Percentiles rank a stretch among this genome's conserved stretches.
These are phyloP conservation scores for Dactylonectria macrodidyma DNA, from an alignment of 2,329 filamentous ascomycete species.

Conservation along the genomic window DNA sequence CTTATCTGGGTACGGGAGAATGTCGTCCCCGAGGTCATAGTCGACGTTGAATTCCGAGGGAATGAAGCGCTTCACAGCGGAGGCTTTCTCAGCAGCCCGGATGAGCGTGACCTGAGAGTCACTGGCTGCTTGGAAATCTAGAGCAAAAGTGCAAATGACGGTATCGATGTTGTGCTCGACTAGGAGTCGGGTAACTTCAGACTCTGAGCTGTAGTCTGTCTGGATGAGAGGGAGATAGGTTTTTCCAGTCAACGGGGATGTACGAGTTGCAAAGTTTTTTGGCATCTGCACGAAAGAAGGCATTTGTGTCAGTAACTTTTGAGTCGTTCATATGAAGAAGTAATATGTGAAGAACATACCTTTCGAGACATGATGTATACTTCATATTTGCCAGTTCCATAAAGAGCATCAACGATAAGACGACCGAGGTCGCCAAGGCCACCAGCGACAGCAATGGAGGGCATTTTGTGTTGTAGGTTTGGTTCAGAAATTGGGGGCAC, in stretches of 20 bases:
- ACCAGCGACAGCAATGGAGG: constrained; percentile 61
- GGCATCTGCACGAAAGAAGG: neutral
- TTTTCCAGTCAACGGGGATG: constrained; percentile 20
- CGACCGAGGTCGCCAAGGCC: constrained; percentile 62
- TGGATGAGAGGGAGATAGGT: constrained; percentile 15
- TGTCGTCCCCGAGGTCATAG: constrained; percentile 51
- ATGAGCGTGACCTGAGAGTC: constrained; percentile 53
- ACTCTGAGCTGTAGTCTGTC: constrained; percentile 48
- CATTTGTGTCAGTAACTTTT: neutral
- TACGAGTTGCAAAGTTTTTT: neutral
- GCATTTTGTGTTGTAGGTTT: constrained; percentile 39
- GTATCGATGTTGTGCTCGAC: constrained; percentile 42
- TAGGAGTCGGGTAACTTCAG: constrained; percentile 40
- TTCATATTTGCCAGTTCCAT: constrained; percentile 53
- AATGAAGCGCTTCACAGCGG: constrained; percentile 52
- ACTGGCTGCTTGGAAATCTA: constrained; percentile 48
- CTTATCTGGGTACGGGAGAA: constrained; percentile 54
- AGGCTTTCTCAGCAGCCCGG: constrained; percentile 49
- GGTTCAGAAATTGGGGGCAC: neutral
- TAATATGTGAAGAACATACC: constrained; percentile 40
- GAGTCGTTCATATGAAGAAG: neutral
- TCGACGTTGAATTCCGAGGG: constrained; percentile 57
- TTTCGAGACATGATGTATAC: constrained; percentile 60
- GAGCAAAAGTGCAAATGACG: constrained; percentile 52
- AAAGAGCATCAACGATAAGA: constrained; percentile 61